Evolutionary conservation across 2,329 filamentous ascomycete genomes (phyloP).

Genomic region (Alternaria postmessia): DNA sequence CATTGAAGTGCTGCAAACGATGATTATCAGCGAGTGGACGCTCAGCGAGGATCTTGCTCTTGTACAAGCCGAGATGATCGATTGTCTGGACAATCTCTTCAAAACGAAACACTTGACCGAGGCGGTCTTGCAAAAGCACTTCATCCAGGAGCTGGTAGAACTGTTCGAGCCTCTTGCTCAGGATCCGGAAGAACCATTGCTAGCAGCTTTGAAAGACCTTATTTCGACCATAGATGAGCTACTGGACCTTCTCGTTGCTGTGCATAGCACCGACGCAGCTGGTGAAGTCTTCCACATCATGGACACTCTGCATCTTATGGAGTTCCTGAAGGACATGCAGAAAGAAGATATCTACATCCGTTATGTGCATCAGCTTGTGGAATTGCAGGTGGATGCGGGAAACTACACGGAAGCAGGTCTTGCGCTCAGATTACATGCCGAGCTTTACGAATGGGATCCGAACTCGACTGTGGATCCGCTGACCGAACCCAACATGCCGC

Average conservation of each 20-base stretch:
- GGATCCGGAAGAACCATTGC: constrained; percentile 74
- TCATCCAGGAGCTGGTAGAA: constrained; percentile 83
- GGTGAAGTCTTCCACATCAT: constrained; percentile 84
- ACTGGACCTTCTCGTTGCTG: constrained; percentile 86
- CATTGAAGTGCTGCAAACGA: constrained; percentile 91
- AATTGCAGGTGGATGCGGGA: constrained; percentile 75
- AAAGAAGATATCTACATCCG: constrained; percentile 97
- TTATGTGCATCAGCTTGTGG: constrained; percentile 90
- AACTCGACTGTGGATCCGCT: constrained; percentile 71
- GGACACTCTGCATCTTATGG: constrained; percentile 90
- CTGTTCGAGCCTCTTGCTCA: constrained; percentile 77
- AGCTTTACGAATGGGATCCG: constrained; percentile 91
- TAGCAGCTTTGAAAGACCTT: constrained; percentile 77
- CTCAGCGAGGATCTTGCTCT: constrained; percentile 89
- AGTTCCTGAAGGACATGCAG: constrained; percentile 95
- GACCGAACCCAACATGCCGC: constrained; percentile 77
- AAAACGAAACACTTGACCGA: constrained; percentile 88
- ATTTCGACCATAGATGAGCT: constrained; percentile 89
- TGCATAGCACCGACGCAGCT: constrained; percentile 77
- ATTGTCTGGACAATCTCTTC: constrained; percentile 88
- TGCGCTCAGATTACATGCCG: constrained; percentile 87
- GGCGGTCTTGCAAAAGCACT: constrained; percentile 89
- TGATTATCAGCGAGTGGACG: constrained; percentile 99
- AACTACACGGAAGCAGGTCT: constrained; percentile 90
- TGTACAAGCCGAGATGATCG: constrained; percentile 96